Conservation (phyloP, 208 protist species). For the Borovskyia barvae region DNA sequence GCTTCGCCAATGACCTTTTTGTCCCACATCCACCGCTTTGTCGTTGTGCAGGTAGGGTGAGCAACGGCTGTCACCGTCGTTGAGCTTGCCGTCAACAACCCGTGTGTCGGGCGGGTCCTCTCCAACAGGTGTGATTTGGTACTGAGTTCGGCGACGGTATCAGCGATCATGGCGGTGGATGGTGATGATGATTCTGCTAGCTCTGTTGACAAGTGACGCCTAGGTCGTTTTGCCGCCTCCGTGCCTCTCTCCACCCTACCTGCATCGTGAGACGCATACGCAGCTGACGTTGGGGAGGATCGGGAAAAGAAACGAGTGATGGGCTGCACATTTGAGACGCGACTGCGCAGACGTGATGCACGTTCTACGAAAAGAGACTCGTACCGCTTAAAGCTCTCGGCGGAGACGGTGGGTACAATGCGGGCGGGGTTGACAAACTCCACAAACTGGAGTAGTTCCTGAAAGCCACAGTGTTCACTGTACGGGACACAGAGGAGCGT, state of each 20-base stretch:
- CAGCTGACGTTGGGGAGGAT: too few relatives aligned
- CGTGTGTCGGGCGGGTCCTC: too few relatives aligned
- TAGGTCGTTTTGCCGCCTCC: background rate
- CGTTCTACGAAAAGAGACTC: slow-evolving; percentile 73
- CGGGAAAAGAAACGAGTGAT: slow-evolving; percentile 61
- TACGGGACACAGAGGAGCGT: slow-evolving; percentile 72
- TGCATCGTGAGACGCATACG: background rate
- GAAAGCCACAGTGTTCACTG: slow-evolving; percentile 86
- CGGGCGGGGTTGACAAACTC: slow-evolving; percentile 56
- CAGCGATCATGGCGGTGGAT: too few relatives aligned
- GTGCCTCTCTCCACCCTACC: background rate
- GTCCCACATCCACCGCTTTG: too few relatives aligned
- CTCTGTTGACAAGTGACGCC: too few relatives aligned
- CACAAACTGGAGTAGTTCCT: slow-evolving; percentile 82
- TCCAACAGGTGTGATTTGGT: too few relatives aligned
- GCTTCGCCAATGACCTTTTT: too few relatives aligned
- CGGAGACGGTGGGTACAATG: slow-evolving; percentile 78
- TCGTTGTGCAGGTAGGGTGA: too few relatives aligned
- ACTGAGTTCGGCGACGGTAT: background rate
- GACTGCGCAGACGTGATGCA: slow-evolving; percentile 49
- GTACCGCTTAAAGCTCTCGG: slow-evolving; percentile 55
- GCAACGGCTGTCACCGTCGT: background rate
- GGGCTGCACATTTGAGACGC: slow-evolving; percentile 56
- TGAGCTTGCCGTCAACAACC: too few relatives aligned
- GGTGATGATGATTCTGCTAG: too few relatives aligned